Evolutionary conservation across 192 early-diverging fungal genomes (phyloP).

Genomic region (Chytriomyces confervae): DNA sequence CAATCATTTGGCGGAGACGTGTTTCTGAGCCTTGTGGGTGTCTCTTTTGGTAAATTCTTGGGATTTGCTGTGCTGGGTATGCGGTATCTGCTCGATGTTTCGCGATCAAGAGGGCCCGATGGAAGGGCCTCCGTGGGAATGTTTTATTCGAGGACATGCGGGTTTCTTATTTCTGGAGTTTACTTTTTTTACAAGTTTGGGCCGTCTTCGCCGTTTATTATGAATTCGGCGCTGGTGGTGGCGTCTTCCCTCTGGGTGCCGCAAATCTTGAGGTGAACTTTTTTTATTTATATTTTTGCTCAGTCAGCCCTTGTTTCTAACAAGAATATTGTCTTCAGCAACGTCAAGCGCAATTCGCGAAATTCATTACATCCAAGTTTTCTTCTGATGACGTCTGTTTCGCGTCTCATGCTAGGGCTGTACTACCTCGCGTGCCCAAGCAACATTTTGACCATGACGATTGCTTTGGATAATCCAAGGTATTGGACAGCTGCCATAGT

Average conservation of each 20-base stretch:
- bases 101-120: slow-evolving; percentile 65
- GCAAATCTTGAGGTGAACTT: slow-evolving; percentile 64
- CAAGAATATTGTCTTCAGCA: slow-evolving; percentile 41
- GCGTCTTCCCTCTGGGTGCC: slow-evolving; percentile 81
- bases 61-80: slow-evolving; percentile 72
- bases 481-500: slow-evolving; percentile 56
- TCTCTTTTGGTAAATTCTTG: slow-evolving; percentile 69
- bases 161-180: slow-evolving; percentile 61
- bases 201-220: slow-evolving; percentile 51
- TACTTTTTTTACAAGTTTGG: slow-evolving; percentile 68
- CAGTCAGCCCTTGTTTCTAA: background rate
- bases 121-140: slow-evolving; percentile 50
- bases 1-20: slow-evolving; percentile 38
- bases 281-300: background rate
- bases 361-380: slow-evolving; percentile 63
- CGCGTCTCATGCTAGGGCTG: slow-evolving; percentile 64
- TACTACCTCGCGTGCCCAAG: slow-evolving; percentile 67
- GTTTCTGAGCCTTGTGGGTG: slow-evolving; percentile 66
- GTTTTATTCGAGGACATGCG: slow-evolving; percentile 67
- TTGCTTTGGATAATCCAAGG: slow-evolving; percentile 50
- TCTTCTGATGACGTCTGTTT: slow-evolving; percentile 61
- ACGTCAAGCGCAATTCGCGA: slow-evolving; percentile 67
- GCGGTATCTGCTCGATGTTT: slow-evolving; percentile 73
- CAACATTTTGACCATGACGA: slow-evolving; percentile 52
- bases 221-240: slow-evolving; percentile 48